Base-by-base conservation (phyloP, 1,284 basidiomycete species). In the Phlebopus sp. region DNA sequence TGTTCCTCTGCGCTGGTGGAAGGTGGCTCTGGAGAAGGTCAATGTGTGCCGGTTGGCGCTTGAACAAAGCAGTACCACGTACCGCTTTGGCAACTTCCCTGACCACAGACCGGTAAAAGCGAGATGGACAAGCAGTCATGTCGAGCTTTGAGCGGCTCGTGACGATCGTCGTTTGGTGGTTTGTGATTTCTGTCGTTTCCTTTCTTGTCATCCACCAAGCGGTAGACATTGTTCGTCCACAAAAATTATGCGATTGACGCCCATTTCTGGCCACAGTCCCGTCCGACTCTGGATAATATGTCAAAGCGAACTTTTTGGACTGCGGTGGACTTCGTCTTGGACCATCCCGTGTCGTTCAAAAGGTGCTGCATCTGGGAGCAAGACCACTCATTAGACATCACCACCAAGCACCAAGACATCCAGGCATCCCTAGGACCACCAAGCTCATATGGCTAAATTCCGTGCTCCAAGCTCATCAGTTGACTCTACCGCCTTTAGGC, bases 1-100 rank as follows among this genome's bases (percentile, higher is more conserved):
- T 69, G 63, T 76, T 80, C 37, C 81, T 68, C 15, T 65, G 65
- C 10, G 67, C 54, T 17, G 73, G 71, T 2, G 78, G 69, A 70
- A 70, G n/a, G 75, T 74, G 76, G 62, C 25, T 51, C 58, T 57
- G 32, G n/a, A 40, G 11, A n/a, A 19, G 19, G 55, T 55, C 40
- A 55, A 50, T 23, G 21, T 23, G 4, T 23, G 17, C 25, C 23
- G 25, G 32, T 52, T 44, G 38, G n/a, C 25, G 37, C 18, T 37
- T n/a, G 11, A 34, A 23, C 36, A 41, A 32, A 34, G 21, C 42
- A n/a, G 8, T 34, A 57, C 64, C 60, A n/a, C n/a, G n/a, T 41
- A 77, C 77, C 47, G 69, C 64, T 58, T 62, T 73, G 51, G 68
- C 64, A 17, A 77, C 53, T 50, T 78, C 75, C 38, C 74, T 64